Percentiles rank a stretch among this genome's conserved stretches.
Conservation (phyloP, 2,329 filamentous ascomycete genomes). For the Sporothrix pallida region DNA sequence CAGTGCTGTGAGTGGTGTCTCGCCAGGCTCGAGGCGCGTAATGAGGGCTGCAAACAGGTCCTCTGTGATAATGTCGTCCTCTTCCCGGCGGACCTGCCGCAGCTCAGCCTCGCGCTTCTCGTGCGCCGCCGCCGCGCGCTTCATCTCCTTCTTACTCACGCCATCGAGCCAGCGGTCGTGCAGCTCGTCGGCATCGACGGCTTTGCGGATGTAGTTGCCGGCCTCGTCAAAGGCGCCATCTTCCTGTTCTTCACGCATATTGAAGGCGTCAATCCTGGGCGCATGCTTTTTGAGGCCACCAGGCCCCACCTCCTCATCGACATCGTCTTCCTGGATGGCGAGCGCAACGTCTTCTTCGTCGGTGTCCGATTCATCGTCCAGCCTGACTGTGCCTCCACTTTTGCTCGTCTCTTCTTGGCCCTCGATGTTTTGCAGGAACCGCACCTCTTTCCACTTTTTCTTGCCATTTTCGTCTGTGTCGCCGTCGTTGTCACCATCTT, state of each 20-base stretch:
- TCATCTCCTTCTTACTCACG: conserved; percentile 91
- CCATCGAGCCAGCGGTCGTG: conserved; percentile 95
- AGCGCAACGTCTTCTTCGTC: conserved; percentile 75
- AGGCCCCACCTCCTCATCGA: conserved; percentile 89
- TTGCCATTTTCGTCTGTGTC: conserved; percentile 43
- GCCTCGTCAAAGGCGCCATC: conserved; percentile 90
- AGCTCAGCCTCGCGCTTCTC: conserved; percentile 82
- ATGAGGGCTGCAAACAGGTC: conserved; percentile 81
- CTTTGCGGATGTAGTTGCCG: conserved; percentile 91
- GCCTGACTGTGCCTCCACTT: conserved; percentile 24
- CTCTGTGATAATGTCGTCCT: conserved; percentile 86
- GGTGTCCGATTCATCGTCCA: conserved; percentile 45
- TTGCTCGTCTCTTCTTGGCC: conserved; percentile 70
- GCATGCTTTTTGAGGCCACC: conserved; percentile 92
- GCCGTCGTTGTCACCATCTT: conserved; percentile 42
- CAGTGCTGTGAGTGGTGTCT: conserved; percentile 87
- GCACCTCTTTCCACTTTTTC: conserved; percentile 68
- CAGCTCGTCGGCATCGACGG: conserved; percentile 82
- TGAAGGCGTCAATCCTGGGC: conserved; percentile 94
- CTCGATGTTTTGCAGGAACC: conserved; percentile 70
- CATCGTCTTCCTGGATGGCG: conserved; percentile 73
- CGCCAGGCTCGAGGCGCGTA: conserved; percentile 72
- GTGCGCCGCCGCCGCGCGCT: conserved; percentile 82
- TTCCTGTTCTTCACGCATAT: conserved; percentile 87
- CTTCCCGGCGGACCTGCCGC: conserved; percentile 70